Evolutionary conservation across 352 stramenopile species (phyloP).

Genomic region (Phytophthora multivora): DNA sequence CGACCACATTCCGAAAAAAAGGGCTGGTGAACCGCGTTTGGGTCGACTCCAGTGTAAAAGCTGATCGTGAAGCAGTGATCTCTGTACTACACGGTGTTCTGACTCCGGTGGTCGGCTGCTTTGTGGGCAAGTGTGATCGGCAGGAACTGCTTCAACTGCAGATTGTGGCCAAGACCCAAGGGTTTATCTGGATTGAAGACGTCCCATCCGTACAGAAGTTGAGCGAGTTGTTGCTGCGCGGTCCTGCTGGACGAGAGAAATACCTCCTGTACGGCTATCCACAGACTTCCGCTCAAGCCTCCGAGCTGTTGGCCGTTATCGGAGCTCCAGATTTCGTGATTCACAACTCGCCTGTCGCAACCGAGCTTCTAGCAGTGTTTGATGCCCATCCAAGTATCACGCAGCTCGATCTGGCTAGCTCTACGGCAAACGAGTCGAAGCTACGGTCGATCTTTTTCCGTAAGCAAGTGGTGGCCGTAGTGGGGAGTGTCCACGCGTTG

Average conservation of each 20-base stretch:
- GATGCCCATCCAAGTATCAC: conserved; percentile 28
- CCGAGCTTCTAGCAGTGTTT: conserved; percentile 24
- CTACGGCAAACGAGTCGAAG: conserved; percentile 4
- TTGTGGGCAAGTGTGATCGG: conserved; percentile 24
- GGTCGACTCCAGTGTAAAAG: conserved; percentile 14
- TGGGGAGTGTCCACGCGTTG: conserved; percentile 30
- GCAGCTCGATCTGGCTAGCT: conserved; percentile 33
- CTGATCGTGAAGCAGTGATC: not conserved
- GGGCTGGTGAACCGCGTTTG: conserved; percentile 22
- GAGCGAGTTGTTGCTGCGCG: conserved; percentile 27
- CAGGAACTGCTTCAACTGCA: conserved; percentile 18
- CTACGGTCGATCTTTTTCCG: conserved; percentile 35
- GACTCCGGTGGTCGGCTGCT: conserved; percentile 36
- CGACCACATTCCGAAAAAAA: conserved; percentile 21
- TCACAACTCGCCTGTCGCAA: conserved; percentile 12
- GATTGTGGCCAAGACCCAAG: conserved; percentile 22
- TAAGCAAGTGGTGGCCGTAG: conserved; percentile 38
- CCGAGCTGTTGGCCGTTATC: conserved; percentile 23
- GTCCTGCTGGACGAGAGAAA: conserved; percentile 25
- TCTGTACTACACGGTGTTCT: conserved; percentile 9
- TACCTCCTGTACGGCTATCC: conserved; percentile 44
- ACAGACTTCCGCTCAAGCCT: conserved; percentile 15
- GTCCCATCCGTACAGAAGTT: conserved; percentile 14
- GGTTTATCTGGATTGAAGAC: conserved; percentile 37
- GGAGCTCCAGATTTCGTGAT: conserved; percentile 29